phyloP scores from a whole-genome alignment of 441 rosid genomes.

The Gossypium aridum region DNA sequence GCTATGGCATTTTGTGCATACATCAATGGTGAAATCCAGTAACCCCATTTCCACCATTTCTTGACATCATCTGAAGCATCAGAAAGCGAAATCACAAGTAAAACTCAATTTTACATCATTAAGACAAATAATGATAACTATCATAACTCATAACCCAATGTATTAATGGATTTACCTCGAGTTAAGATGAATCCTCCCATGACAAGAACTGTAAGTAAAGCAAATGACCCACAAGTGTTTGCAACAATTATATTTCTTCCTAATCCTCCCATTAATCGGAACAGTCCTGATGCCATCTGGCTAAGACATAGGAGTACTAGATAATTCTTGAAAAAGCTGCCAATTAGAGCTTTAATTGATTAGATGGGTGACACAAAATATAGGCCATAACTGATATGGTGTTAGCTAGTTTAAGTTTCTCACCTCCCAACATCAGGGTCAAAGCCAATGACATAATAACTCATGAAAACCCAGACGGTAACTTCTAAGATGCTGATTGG shows the following conservation, averaged over 20 bases:
- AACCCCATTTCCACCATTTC: slow-evolving; percentile 74
- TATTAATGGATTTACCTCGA: slow-evolving; percentile 26
- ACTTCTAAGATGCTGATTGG: slow-evolving; percentile 62
- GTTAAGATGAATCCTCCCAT: slow-evolving; percentile 67
- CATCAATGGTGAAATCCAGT: slow-evolving; percentile 66
- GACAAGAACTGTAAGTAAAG: slow-evolving; percentile 34
- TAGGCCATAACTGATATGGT: not conserved
- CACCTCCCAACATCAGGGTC: slow-evolving; percentile 54
- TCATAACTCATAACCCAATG: not conserved
- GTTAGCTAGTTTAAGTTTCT: not conserved
- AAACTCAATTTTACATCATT: not conserved
- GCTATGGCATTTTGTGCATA: slow-evolving; percentile 54
- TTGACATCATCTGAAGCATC: slow-evolving; percentile 40
- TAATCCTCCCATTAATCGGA: slow-evolving; percentile 45
- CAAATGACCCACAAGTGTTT: slow-evolving; percentile 51
- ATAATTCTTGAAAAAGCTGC: slow-evolving; percentile 57
- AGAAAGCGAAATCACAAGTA: slow-evolving; percentile 9
- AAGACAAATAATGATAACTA: not conserved
- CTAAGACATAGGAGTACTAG: slow-evolving; percentile 34
- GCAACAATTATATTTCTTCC: slow-evolving; percentile 66
- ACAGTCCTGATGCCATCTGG: slow-evolving; percentile 59
- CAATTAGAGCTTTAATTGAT: not conserved
- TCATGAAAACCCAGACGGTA: slow-evolving; percentile 55
- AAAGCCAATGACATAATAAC: slow-evolving; percentile 71
- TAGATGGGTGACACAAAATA: not conserved